These are phyloP conservation scores for Chlorencoelia australis DNA, from an alignment of 2,329 filamentous ascomycete genomes.

Conservation along the genomic window DNA sequence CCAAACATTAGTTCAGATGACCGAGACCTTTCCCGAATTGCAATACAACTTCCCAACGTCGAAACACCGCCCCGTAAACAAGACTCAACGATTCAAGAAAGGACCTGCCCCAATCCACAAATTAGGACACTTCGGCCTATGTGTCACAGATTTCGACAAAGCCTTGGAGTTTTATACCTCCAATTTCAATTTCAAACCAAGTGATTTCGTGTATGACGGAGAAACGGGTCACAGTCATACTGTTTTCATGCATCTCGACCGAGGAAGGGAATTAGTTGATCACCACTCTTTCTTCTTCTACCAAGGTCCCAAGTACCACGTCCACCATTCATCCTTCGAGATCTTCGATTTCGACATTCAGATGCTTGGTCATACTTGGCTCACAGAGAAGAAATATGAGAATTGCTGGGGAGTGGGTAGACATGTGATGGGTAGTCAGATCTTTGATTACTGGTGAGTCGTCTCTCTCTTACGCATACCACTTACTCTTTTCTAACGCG, in stretches of 20 bases:
- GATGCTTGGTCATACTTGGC: constrained; percentile 60
- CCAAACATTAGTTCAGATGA: no score
- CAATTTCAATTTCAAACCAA: constrained; percentile 42
- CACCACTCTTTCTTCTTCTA: constrained; percentile 46
- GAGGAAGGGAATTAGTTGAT: constrained; percentile 38
- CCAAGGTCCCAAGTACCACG: constrained; percentile 22
- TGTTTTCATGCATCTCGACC: constrained; percentile 44
- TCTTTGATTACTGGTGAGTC: constrained; percentile 54
- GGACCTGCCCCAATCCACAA: constrained; percentile 41
- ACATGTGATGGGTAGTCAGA: constrained; percentile 59
- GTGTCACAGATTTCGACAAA: constrained; percentile 40
- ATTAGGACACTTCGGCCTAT: constrained; percentile 44
- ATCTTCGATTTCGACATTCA: constrained; percentile 64
- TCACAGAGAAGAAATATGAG: constrained; percentile 50
- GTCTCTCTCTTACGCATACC: no score
- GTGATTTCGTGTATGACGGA: constrained; percentile 28
- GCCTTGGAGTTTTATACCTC: constrained; percentile 39
- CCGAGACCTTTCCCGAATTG: constrained; percentile 31
- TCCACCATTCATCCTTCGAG: constrained; percentile 59
- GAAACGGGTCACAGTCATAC: constrained; percentile 29
- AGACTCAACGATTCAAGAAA: constrained; percentile 42
- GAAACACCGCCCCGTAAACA: constrained; percentile 40
- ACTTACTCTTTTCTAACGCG: no score
- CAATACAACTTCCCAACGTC: constrained; percentile 38
- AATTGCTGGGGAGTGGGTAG: constrained; percentile 62